Conservation (phyloP, 1,139 yeast genomes). For the Taphrina flavorubra region DNA sequence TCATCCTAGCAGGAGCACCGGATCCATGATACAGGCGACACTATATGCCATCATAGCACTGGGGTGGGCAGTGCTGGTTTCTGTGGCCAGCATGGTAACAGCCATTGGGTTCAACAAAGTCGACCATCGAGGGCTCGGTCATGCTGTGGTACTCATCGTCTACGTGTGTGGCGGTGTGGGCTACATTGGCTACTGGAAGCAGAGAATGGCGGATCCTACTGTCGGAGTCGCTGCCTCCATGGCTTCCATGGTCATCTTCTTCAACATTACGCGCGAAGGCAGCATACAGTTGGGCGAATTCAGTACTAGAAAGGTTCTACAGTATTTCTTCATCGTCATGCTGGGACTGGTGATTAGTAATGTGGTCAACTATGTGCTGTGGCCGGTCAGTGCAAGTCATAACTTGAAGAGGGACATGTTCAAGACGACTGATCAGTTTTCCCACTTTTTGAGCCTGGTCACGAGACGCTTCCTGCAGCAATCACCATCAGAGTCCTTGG, state of each 20-base stretch:
- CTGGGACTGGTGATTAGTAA: slow-evolving; percentile 69
- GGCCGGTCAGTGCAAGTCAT: slow-evolving; percentile 68
- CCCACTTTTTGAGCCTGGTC: slow-evolving; percentile 59
- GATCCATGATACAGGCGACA: slow-evolving; percentile 78
- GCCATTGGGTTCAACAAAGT: slow-evolving; percentile 58
- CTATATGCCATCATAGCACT: slow-evolving; percentile 65
- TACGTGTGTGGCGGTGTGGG: slow-evolving; percentile 67
- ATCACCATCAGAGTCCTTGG: slow-evolving; percentile 8
- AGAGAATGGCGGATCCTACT: slow-evolving; percentile 67
- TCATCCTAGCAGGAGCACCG: slow-evolving; percentile 79
- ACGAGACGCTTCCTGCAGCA: slow-evolving; percentile 61
- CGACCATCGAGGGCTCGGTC: slow-evolving; percentile 62
- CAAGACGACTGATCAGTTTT: slow-evolving; percentile 62
- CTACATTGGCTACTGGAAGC: slow-evolving; percentile 70
- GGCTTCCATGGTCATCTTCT: slow-evolving; percentile 72
- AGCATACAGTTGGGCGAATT: slow-evolving; percentile 65
- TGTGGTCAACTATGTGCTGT: slow-evolving; percentile 62
- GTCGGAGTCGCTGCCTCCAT: slow-evolving; percentile 82
- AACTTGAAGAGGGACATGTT: slow-evolving; percentile 59
- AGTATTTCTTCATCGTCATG: slow-evolving; percentile 65
- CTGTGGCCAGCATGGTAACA: slow-evolving; percentile 62
- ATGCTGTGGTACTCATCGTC: slow-evolving; percentile 61
- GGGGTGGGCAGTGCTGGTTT: slow-evolving; percentile 62
- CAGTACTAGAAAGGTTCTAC: slow-evolving; percentile 63
- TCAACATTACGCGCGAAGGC: slow-evolving; percentile 80